Percentiles rank a stretch among this genome's conserved stretches.
Conservation (phyloP, 768 basidiomycete genomes). For the Coprinopsis cinerea region DNA sequence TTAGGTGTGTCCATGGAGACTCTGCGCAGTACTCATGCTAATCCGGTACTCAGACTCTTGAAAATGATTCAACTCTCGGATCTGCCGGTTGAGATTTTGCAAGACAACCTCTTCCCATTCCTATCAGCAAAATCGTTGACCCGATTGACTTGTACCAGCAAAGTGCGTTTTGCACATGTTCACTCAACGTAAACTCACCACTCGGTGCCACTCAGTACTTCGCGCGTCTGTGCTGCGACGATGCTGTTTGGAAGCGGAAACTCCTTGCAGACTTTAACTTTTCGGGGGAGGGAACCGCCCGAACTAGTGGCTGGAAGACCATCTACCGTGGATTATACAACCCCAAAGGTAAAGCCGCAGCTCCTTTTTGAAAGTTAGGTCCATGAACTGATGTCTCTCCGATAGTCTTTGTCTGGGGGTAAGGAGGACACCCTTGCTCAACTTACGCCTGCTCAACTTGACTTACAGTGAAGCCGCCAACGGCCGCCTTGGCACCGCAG, state of each 20-base stretch:
- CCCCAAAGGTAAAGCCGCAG: conserved; percentile 55
- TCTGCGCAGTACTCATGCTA: not conserved
- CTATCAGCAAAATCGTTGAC: conserved; percentile 52
- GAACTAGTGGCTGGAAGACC: conserved; percentile 73
- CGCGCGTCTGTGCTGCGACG: conserved; percentile 55
- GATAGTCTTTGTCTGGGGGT: conserved; percentile 51
- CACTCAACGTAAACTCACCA: conserved; percentile 1
- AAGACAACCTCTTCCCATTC: conserved; percentile 64
- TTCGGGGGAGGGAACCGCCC: conserved; percentile 61
- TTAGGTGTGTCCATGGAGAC: not conserved
- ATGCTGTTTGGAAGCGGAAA: conserved; percentile 74
- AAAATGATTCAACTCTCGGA: conserved; percentile 22
- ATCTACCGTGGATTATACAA: conserved; percentile 67
- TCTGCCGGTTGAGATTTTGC: conserved; percentile 70
- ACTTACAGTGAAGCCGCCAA: conserved; percentile 48
- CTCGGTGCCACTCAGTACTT: conserved; percentile 40
- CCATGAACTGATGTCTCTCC: not conserved
- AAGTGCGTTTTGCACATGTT: conserved; percentile 23
- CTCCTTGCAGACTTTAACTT: conserved; percentile 74
- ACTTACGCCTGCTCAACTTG: not conserved
- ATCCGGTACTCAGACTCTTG: not conserved
- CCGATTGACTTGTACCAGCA: conserved; percentile 55
- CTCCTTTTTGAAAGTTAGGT: not conserved
- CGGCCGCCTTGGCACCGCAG: conserved; percentile 56
- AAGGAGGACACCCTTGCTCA: conserved; percentile 14